Conservation (phyloP, 2,329 filamentous ascomycete genomes). For the Celoporthe dispersa region DNA sequence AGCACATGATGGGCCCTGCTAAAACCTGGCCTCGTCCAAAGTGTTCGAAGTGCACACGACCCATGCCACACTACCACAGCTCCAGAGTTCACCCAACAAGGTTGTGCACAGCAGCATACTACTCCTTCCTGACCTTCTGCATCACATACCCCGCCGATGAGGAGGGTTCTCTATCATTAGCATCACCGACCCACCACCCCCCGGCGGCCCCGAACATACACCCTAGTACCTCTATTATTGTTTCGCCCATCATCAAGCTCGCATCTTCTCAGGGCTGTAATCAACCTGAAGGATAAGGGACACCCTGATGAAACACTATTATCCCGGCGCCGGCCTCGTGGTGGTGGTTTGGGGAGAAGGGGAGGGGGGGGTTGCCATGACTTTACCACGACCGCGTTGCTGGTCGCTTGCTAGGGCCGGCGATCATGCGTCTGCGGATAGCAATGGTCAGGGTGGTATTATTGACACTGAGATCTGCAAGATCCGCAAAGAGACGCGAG, state of each 20-base stretch:
- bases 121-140: background rate
- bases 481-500: background rate
- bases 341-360: background rate
- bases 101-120: background rate
- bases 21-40: too few species aligned
- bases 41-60: background rate
- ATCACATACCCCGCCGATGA: background rate
- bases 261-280: background rate
- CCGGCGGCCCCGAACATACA: background rate
- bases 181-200: background rate
- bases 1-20: background rate
- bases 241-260: background rate
- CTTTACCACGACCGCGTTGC: background rate
- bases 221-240: background rate
- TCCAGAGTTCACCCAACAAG: background rate
- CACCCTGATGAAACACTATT: slow-evolving; percentile 3
- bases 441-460: background rate
- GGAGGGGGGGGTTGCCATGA: background rate
- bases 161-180: background rate
- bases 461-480: background rate
- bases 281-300: slow-evolving; percentile 8
- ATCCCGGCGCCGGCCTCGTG: background rate
- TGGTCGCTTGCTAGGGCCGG: background rate
- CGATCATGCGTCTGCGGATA: background rate
- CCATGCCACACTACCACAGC: background rate